phyloP scores from a whole-genome alignment of 2,329 filamentous ascomycete genomes.

The Graphiopsis chlorocephala region DNA sequence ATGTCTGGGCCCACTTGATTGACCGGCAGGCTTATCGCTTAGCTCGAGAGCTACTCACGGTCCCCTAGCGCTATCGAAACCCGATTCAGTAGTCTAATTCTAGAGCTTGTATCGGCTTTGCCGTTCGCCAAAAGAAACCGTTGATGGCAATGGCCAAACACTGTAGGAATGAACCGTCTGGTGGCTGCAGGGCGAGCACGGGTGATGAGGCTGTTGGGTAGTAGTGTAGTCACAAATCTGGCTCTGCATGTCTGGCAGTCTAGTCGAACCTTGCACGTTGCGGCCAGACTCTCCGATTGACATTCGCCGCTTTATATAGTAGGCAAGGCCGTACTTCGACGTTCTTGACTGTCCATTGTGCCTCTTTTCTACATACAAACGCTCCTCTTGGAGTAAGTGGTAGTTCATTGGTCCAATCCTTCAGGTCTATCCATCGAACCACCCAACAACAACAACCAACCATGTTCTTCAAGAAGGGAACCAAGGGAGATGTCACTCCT shows the following conservation, averaged over 20 bases:
- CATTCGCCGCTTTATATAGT: background rate
- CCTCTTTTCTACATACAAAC: background rate
- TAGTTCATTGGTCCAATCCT: background rate
- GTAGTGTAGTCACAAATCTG: background rate
- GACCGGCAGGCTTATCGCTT: background rate
- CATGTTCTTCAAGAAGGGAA: background rate
- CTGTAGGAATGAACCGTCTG: background rate
- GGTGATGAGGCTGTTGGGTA: background rate
- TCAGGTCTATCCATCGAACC: background rate
- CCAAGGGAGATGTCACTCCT: background rate
- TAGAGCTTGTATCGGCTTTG: constrained; percentile 1
- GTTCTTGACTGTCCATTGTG: background rate
- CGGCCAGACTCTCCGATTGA: background rate
- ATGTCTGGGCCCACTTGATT: background rate
- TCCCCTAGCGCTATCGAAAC: background rate
- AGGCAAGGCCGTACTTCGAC: background rate
- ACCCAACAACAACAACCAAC: background rate
- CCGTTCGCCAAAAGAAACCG: constrained; percentile 4
- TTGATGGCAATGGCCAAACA: background rate
- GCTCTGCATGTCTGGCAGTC: background rate
- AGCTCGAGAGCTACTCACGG: constrained; percentile 1
- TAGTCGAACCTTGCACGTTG: background rate
- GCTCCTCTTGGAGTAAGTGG: background rate
- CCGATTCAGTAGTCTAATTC: background rate
- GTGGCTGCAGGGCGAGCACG: constrained; percentile 1